Base-by-base conservation (phyloP, 2,329 filamentous ascomycete genomes). In the Colletotrichum navitas region DNA sequence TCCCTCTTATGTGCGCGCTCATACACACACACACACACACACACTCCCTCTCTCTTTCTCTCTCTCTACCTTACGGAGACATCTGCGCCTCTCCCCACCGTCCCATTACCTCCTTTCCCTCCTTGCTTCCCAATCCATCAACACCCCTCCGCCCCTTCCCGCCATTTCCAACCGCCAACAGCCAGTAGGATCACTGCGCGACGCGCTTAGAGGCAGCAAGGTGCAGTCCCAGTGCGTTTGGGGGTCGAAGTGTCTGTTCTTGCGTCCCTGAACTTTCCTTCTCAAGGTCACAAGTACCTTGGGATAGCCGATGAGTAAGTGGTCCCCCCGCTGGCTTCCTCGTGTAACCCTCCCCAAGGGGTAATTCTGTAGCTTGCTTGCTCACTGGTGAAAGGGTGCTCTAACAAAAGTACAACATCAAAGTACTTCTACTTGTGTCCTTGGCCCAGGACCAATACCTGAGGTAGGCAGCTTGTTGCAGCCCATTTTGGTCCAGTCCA, bases 121-220 rank as follows among this genome's bases (percentile, higher is more conserved):
- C 66, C 56, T 49, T 41, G 32, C 41, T 16, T 21, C 34, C 47
- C 49, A 61, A 51, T 55, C 59, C 61, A 47, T 72, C 45, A 58
- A 39, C 29, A 32, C 52, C 52, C 43, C 49, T 54, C 36, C 49
- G 54, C 56, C 51, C 51, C 26, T 60, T 73, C 63, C 67, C 47
- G 52, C 58, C 39, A 68, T 34, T 16, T 45, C 34, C 55, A 39
- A 55, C 7, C 41, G 18, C 66, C 69, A 58, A 68, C 73, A 74
- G 75, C 79, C 79, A 80, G 78, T 81, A 77, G 73, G 75, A 80
- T 77, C 75, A 76, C 76, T 73, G 77, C 75, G 76, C 74, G 77
- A 79, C 77, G 78, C 79, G 80, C 80, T 81, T 80, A 78, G 65
- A 58, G 68, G 54, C 59, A 68, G 59, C 68, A 41, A 60, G 66